Evolutionary conservation across 2,329 filamentous ascomycete genomes (phyloP).

Genomic region (Epichloe aotearoae): DNA sequence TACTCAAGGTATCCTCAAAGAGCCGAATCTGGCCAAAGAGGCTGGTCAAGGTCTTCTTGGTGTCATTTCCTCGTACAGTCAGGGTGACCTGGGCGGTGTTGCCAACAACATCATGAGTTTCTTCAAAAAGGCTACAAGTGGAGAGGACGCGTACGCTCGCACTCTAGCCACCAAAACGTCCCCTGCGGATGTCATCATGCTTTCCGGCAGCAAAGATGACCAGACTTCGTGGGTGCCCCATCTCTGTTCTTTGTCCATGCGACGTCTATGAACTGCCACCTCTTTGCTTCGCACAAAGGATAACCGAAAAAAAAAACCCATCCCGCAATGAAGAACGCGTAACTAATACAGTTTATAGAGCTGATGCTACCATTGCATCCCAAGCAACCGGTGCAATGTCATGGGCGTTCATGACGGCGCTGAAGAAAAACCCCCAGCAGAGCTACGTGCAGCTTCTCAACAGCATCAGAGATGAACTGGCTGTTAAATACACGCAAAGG

Average conservation of each 20-base stretch:
- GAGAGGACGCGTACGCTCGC: slow-evolving; percentile 69
- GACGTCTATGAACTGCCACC: not conserved
- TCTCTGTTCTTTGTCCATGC: slow-evolving; percentile 2
- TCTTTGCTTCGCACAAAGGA: not conserved
- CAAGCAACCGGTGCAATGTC: slow-evolving; percentile 97
- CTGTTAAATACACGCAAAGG: slow-evolving; percentile 82
- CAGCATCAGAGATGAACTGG: slow-evolving; percentile 85
- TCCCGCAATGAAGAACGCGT: not conserved
- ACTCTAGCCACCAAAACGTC: slow-evolving; percentile 82
- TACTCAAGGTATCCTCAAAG: slow-evolving; percentile 54
- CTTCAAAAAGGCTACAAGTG: slow-evolving; percentile 77
- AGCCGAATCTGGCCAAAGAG: slow-evolving; percentile 55
- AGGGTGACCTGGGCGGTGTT: slow-evolving; percentile 72
- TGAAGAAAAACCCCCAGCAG: slow-evolving; percentile 95
- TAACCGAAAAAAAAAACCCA: not conserved
- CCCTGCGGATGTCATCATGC: slow-evolving; percentile 92
- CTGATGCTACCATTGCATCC: slow-evolving; percentile 81
- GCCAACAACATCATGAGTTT: slow-evolving; percentile 68
- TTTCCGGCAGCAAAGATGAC: slow-evolving; percentile 90
- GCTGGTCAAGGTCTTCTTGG: slow-evolving; percentile 50
- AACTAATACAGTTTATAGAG: slow-evolving; percentile 34
- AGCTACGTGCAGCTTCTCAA: slow-evolving; percentile 95
- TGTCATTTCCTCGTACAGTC: slow-evolving; percentile 44
- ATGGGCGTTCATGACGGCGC: slow-evolving; percentile 84
- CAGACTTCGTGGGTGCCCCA: slow-evolving; percentile 68